Percentiles rank a stretch among this genome's conserved stretches.
These are phyloP conservation scores for Torulaspora maleeae DNA, from an alignment of 805 yeast genomes.

Conservation along the genomic window DNA sequence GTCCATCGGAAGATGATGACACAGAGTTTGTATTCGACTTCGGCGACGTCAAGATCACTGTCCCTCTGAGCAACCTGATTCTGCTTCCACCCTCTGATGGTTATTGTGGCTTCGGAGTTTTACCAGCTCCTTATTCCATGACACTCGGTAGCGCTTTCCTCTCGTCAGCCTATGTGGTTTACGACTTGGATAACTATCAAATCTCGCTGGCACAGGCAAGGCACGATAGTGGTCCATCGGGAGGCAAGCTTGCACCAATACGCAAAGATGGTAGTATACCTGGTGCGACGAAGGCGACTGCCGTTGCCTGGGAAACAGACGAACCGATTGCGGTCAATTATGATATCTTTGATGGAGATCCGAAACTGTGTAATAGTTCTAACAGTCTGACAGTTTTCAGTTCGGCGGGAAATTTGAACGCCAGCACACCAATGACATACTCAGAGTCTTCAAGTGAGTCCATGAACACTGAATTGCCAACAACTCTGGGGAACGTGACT, in stretches of 20 bases:
- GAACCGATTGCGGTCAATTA: conserved; percentile 16
- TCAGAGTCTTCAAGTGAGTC: not conserved
- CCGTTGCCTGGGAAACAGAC: conserved; percentile 20
- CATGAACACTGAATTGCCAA: not conserved
- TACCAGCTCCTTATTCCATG: conserved; percentile 32
- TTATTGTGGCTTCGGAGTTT: conserved; percentile 44
- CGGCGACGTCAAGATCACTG: conserved; percentile 52
- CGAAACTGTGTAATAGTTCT: not conserved
- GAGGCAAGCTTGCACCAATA: conserved; percentile 42
- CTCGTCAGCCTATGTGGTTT: conserved; percentile 53
- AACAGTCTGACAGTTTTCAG: not conserved
- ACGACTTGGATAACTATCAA: conserved; percentile 46
- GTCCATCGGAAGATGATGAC: conserved; percentile 34
- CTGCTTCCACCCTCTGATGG: conserved; percentile 26
- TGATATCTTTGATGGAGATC: conserved; percentile 6
- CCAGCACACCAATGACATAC: not conserved
- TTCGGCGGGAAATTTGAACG: not conserved
- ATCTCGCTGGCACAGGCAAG: conserved; percentile 49
- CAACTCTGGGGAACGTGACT: not conserved
- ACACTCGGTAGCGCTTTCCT: conserved; percentile 58
- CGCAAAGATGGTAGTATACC: conserved; percentile 41
- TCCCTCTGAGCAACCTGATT: conserved; percentile 36
- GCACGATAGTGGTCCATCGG: conserved; percentile 15
- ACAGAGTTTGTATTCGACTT: conserved; percentile 41
- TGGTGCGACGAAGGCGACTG: conserved; percentile 43